These are phyloP conservation scores for Metarhizium rileyi DNA, from an alignment of 2,329 filamentous ascomycete species.

Conservation along the genomic window DNA sequence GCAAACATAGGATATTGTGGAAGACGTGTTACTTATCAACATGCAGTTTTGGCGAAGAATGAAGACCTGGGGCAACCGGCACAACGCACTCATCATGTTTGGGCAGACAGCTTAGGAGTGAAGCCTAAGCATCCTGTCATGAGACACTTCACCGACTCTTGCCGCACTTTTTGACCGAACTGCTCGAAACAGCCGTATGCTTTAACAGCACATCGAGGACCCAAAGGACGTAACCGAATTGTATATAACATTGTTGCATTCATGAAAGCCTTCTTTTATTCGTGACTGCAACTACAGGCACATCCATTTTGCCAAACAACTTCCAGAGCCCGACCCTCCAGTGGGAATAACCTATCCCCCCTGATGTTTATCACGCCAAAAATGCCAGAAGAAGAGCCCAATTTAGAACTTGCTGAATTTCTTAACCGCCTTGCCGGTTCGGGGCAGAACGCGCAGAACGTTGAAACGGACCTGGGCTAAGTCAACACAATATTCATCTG, in stretches of 20 bases:
- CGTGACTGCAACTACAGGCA: conserved; percentile 35
- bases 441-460: conserved; percentile 94
- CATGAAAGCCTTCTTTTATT: conserved; percentile 31
- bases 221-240: not conserved
- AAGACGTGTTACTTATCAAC: too few species aligned
- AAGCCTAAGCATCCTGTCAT: not conserved
- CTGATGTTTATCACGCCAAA: conserved; percentile 43
- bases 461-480: conserved; percentile 97
- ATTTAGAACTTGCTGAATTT: conserved; percentile 96
- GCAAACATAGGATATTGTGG: too few species aligned
- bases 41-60: too few species aligned
- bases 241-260: conserved; percentile 19
- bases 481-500: not conserved
- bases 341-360: conserved; percentile 25
- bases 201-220: not conserved
- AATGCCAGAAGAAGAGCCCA: conserved; percentile 40
- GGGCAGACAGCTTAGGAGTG: not conserved
- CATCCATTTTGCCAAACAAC: conserved; percentile 32
- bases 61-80: too few species aligned
- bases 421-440: conserved; percentile 97
- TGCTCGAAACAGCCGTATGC: not conserved
- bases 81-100: too few species aligned
- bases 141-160: not conserved
- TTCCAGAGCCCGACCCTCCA: conserved; percentile 32
- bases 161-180: not conserved